Evolutionary conservation across 208 protist genomes (phyloP).

Genomic region (Naegleria gruberi): DNA sequence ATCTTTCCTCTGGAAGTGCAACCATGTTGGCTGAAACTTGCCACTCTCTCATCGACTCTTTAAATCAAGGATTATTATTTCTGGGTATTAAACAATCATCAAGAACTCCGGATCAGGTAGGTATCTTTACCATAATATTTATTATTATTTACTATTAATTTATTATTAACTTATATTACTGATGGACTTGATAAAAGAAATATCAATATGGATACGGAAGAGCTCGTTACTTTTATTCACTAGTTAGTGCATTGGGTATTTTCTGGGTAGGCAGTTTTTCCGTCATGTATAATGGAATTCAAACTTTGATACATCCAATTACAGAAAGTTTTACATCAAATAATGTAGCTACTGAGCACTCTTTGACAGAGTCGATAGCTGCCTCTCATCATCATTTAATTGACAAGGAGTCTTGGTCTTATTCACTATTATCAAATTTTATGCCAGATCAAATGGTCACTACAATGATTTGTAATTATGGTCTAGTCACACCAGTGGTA

Average conservation of each 20-base stretch:
- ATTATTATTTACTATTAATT: too few relatives aligned
- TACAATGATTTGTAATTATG: not conserved
- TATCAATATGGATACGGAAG: slow-evolving; percentile 17
- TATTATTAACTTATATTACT: too few relatives aligned
- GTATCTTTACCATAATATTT: too few relatives aligned
- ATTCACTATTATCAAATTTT: not conserved
- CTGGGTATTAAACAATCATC: not conserved
- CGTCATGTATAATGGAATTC: not conserved
- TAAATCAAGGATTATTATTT: slow-evolving; percentile 13
- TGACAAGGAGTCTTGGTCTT: not conserved
- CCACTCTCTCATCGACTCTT: not conserved
- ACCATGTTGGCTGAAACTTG: not conserved
- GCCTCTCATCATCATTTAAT: not conserved
- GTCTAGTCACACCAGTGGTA: not conserved
- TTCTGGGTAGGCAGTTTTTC: not conserved
- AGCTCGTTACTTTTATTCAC: not conserved
- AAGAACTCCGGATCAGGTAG: not conserved
- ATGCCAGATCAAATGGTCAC: not conserved
- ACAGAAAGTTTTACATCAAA: not conserved
- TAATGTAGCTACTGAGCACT: not conserved
- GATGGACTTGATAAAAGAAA: too few relatives aligned
- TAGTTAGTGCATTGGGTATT: not conserved
- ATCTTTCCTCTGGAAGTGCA: not conserved
- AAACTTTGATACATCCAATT: not conserved
- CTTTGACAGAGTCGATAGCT: too few relatives aligned